phyloP scores from a whole-genome alignment of 2,329 filamentous ascomycete genomes.

The Fusarium ambrosium region DNA sequence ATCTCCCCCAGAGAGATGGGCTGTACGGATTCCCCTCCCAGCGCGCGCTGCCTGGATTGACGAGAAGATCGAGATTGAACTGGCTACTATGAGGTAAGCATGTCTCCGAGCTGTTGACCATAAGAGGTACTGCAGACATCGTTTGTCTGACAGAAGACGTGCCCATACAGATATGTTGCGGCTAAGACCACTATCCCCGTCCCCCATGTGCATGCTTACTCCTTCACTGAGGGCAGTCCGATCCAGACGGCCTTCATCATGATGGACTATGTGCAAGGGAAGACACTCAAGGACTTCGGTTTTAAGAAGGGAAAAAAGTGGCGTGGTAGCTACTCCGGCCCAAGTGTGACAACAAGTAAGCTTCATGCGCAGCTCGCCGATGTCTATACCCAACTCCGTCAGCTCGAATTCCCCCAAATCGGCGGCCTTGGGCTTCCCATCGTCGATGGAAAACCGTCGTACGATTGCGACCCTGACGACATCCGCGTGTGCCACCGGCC shows the following conservation, averaged over 20 bases:
- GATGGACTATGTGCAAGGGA: conserved; percentile 9
- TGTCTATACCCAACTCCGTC: conserved; percentile 7
- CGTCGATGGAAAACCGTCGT: background rate
- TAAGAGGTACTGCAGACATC: background rate
- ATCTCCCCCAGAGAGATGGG: background rate
- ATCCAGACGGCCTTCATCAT: conserved; percentile 1
- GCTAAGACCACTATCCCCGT: conserved; percentile 10
- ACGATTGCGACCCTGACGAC: background rate
- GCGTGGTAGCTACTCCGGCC: background rate
- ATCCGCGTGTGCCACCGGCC: background rate
- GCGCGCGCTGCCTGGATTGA: background rate
- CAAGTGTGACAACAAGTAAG: background rate
- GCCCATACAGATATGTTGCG: background rate
- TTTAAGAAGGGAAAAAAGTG: background rate
- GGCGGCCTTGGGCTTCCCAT: background rate
- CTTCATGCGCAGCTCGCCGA: conserved; percentile 1
- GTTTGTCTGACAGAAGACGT: background rate
- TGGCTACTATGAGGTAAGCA: conserved; percentile 9
- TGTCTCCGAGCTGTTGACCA: background rate
- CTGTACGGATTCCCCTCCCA: background rate
- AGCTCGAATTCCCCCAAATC: conserved; percentile 7
- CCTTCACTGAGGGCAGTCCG: background rate
- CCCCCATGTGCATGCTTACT: conserved; percentile 2
- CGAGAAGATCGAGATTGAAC: background rate
- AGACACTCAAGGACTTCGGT: background rate